Evolutionary conservation across 495 filamentous ascomycete species (phyloP).

Genomic region (Annulohypoxylon stygium): DNA sequence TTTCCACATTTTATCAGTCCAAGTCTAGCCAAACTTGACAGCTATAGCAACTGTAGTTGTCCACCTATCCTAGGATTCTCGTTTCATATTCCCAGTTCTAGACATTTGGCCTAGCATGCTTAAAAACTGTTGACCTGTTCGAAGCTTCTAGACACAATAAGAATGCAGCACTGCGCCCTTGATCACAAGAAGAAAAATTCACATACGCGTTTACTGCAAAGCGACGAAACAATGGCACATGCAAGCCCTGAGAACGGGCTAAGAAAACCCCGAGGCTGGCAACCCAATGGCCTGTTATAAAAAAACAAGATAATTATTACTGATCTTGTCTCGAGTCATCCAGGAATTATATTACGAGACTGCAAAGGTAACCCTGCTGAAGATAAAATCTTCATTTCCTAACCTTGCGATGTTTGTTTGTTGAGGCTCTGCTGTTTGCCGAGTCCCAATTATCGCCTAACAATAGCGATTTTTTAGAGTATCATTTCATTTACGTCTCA

Average conservation of each 20-base stretch:
- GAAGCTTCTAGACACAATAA: neutral
- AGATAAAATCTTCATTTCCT: neutral
- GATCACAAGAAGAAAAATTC: neutral
- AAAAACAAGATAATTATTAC: neutral
- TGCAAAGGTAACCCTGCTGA: conserved; percentile 1
- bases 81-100: neutral
- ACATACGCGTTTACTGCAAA: neutral
- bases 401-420: neutral
- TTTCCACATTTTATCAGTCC: neutral
- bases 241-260: neutral
- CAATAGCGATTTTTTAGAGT: neutral
- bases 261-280: neutral
- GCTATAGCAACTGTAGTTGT: neutral
- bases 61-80: neutral
- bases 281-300: neutral
- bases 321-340: neutral
- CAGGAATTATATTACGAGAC: neutral
- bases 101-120: neutral
- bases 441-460: neutral
- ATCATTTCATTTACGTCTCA: conserved; percentile 3
- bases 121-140: neutral
- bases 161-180: neutral
- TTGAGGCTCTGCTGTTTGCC: conserved; percentile 6
- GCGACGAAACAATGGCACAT: neutral
- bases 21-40: neutral